These are phyloP conservation scores for Eimeria tenella DNA, from an alignment of 169 alveolate genomes.

Conservation along the genomic window DNA sequence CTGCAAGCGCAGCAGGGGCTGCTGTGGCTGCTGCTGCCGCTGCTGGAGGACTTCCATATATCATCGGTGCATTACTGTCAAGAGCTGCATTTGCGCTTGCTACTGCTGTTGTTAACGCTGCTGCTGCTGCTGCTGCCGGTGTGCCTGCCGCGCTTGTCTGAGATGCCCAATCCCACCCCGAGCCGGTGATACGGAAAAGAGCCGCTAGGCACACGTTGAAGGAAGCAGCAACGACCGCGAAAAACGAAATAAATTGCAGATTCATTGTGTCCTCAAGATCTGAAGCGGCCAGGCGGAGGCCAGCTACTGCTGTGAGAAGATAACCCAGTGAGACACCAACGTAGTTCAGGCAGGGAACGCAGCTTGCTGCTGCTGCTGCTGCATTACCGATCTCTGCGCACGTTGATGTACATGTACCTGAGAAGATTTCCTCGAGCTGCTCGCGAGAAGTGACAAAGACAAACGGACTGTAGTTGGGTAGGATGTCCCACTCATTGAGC, in stretches of 20 bases:
- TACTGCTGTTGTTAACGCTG: not conserved
- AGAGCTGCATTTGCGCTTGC: not conserved
- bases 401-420: conserved; percentile 60
- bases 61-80: not conserved
- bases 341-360: conserved; percentile 63
- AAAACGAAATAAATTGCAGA: conserved; percentile 64
- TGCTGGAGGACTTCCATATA: not conserved
- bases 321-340: conserved; percentile 65
- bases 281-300: conserved; percentile 69
- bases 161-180: not conserved
- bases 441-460: not conserved
- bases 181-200: conserved; percentile 22
- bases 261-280: conserved; percentile 70
- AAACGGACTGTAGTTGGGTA: not conserved
- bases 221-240: conserved; percentile 73
- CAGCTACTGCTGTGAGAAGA: conserved; percentile 51
- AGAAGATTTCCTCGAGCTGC: conserved; percentile 74
- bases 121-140: conserved; percentile 10
- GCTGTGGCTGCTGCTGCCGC: not conserved
- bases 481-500: not conserved
- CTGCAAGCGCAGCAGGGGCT: not conserved
- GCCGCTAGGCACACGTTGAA: conserved; percentile 66
- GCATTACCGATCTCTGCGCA: not conserved
- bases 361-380: conserved; percentile 9
- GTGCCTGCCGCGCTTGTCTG: not conserved